Evolutionary conservation across 768 basidiomycete species (phyloP).

Genomic region (Cystobasidium tubakii): DNA sequence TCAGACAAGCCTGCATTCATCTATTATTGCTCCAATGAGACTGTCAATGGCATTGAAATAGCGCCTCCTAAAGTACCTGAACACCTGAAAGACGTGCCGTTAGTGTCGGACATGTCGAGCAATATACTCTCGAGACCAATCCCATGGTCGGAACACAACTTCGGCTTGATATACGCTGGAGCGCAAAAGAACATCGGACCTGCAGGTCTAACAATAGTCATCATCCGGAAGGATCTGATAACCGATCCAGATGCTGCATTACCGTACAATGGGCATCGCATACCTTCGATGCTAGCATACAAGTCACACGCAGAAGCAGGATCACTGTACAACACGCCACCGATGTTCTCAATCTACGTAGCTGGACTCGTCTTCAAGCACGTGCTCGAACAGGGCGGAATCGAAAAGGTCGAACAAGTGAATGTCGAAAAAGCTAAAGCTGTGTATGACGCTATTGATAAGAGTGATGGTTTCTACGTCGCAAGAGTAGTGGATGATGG

Average conservation of each 20-base stretch:
- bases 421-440: constrained; percentile 70
- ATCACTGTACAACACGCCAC: constrained; percentile 86
- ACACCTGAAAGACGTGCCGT: constrained; percentile 55
- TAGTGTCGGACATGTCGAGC: constrained; percentile 91
- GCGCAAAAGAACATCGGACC: constrained; percentile 98
- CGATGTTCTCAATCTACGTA: constrained; percentile 85
- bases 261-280: constrained; percentile 62
- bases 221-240: constrained; percentile 89
- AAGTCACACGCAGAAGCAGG: constrained; percentile 67
- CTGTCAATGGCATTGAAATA: constrained; percentile 81
- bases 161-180: constrained; percentile 91
- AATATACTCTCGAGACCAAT: constrained; percentile 96
- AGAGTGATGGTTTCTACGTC: constrained; percentile 63
- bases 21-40: constrained; percentile 99
- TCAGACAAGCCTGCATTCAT: constrained; percentile 69
- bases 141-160: constrained; percentile 60
- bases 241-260: constrained; percentile 70
- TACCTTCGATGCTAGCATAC: constrained; percentile 76
- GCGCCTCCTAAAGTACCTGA: constrained; percentile 25
- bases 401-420: constrained; percentile 53
- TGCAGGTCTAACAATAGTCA: constrained; percentile 82
- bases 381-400: constrained; percentile 48
- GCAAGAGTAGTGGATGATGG: constrained; percentile 64
- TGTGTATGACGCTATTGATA: constrained; percentile 66
- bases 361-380: constrained; percentile 74